Conservation (phyloP, 257 asterid genomes). For the Solanum piurae region DNA sequence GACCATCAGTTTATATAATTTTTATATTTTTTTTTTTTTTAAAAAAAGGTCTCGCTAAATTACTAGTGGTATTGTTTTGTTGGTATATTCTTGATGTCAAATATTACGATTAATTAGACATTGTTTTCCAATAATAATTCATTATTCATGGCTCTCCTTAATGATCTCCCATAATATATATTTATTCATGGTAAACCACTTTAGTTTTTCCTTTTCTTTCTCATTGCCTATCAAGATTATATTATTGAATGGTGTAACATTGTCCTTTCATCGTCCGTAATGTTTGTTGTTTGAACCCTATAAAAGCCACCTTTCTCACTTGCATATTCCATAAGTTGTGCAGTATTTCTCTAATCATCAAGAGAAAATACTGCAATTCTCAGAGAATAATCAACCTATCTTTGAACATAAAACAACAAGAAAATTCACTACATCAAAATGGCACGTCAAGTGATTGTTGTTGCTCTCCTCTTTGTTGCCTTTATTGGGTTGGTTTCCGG, state of each 20-base stretch:
- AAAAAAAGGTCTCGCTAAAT: not conserved
- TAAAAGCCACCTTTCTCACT: constrained; percentile 13
- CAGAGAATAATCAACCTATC: constrained; percentile 14
- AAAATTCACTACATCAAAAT: constrained; percentile 3
- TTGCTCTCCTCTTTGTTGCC: constrained; percentile 39
- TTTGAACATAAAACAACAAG: not conserved
- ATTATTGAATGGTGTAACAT: not conserved
- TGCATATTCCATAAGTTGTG: constrained; percentile 22
- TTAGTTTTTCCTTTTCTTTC: not conserved
- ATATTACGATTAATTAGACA: not conserved
- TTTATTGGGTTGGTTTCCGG: constrained; percentile 41
- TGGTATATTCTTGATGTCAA: not conserved
- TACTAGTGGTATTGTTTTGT: not conserved
- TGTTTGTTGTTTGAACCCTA: not conserved
- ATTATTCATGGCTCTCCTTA: not conserved
- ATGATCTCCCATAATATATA: not conserved
- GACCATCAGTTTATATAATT: not conserved
- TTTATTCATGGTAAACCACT: not conserved
- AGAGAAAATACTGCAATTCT: constrained; percentile 22
- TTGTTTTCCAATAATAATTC: not conserved
- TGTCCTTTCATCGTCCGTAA: not conserved
- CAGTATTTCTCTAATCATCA: constrained; percentile 31
- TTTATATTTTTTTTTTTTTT: not conserved
- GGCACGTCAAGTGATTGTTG: constrained; percentile 43
- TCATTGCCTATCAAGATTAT: not conserved